phyloP scores from a whole-genome alignment of 176 grass and related monocot genomes.

The Triticum urartu region DNA sequence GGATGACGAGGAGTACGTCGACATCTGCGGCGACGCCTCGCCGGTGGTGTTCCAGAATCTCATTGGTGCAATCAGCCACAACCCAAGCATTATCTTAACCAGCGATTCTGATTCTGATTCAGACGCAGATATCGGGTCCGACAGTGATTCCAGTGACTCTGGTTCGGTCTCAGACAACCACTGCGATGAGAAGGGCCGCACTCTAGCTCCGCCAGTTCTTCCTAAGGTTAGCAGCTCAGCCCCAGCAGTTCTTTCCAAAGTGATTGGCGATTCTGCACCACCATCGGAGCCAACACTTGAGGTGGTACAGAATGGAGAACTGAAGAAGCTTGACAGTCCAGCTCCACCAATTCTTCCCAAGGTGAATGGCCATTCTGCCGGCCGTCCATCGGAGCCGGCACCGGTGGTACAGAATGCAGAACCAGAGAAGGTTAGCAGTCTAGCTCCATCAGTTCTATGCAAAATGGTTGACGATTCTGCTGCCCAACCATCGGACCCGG shows the following conservation, averaged over 20 bases:
- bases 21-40: slow-evolving; percentile 44
- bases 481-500: background rate
- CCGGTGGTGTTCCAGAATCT: slow-evolving; percentile 11
- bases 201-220: background rate
- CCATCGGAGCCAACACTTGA: background rate
- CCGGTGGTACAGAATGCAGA: background rate
- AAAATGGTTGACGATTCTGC: background rate
- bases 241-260: background rate
- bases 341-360: background rate
- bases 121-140: background rate
- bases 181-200: background rate
- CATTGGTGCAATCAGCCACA: background rate
- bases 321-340: background rate
- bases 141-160: background rate
- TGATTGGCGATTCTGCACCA: background rate
- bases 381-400: background rate
- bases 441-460: background rate
- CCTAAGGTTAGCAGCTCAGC: background rate
- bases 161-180: background rate
- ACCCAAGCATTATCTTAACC: background rate
- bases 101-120: slow-evolving; percentile 11
- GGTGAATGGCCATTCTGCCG: background rate
- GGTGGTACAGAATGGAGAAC: background rate
- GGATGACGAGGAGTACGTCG: background rate
- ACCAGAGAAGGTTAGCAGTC: background rate